Evolutionary conservation across 805 yeast genomes (phyloP), one percentile per base, ranked within the genome.

Genomic region (Zygosaccharomyces bailii): DNA sequence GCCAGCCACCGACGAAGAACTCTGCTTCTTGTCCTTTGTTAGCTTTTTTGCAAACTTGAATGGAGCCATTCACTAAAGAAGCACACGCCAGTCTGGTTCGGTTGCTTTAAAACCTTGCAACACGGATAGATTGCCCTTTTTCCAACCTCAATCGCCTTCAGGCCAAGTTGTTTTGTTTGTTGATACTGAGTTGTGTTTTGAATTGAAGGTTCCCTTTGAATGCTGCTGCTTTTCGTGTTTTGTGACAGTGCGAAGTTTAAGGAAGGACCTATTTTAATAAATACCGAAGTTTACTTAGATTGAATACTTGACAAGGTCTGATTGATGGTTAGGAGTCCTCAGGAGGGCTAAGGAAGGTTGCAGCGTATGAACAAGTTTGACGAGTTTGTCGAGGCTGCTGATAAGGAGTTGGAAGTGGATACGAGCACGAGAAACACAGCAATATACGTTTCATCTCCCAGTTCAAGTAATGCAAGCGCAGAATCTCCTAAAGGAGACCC

Each of bases 41-140:
- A 66, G 69, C 57, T 73, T 76, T 56, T 70, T 74, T 13, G 79
- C 78, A 57, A 79, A 77, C 57, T 75, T 78, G 61, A 79, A 78
- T 17, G 82, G 76, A 14, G 82, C 77, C 82, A 78, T 77, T 13
- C 21, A 24, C 11, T 19, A 34, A 34, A 34, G 25, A 24, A 27
- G 31, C 31, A 27, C 31, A 2, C 31, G 31, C 14, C 14, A 27
- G 31, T 27, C 31, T 27, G 31, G 31, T n/a, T 27, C 4, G 13
- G 13, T 27, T n/a, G 31, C 16, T 27, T n/a, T 16, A 7, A 11
- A 27, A 27, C 4, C 31, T 27, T 27, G 14, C 13, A 27, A 27
- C 31, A 27, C 31, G 31, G 31, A n/a, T 11, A 16, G 31, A 27
- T 27, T n/a, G 31, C 31, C 14, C 14, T 27, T 27, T 27, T 7